Conservation (phyloP, 2,329 filamentous ascomycete genomes). For the Fusarium incarnatum region DNA sequence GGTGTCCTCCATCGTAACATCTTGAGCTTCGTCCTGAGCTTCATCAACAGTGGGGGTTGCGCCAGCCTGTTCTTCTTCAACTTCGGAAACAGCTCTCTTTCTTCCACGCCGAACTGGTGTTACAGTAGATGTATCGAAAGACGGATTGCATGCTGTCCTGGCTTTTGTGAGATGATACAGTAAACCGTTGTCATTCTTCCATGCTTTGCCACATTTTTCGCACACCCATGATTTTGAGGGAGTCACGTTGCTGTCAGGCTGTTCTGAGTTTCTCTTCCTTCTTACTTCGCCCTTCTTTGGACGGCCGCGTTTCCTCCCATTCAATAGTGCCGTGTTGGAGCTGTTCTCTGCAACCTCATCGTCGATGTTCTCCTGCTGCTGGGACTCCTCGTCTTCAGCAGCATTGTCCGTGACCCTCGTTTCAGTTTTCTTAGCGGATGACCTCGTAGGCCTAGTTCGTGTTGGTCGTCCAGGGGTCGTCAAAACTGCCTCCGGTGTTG, state of each 20-base stretch:
- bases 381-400: constrained; percentile 3
- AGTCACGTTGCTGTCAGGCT: constrained; percentile 26
- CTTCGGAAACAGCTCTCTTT: constrained; percentile 18
- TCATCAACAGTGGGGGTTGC: neutral
- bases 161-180: constrained; percentile 70
- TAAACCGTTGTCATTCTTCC: constrained; percentile 69
- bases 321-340: constrained; percentile 22
- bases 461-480: constrained; percentile 25
- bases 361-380: neutral
- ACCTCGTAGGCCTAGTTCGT: constrained; percentile 21
- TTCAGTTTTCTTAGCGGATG: constrained; percentile 22
- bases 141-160: constrained; percentile 64
- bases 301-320: constrained; percentile 45
- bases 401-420: neutral
- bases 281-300: constrained; percentile 30
- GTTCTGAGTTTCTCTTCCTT: constrained; percentile 18
- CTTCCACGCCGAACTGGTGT: constrained; percentile 31
- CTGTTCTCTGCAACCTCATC: neutral
- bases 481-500: neutral
- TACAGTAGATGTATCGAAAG: constrained; percentile 42
- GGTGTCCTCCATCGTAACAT: neutral
- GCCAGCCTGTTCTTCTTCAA: constrained; percentile 11
- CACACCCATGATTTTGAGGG: constrained; percentile 57
- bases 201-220: constrained; percentile 64
- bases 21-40: neutral